phyloP scores from a whole-genome alignment of 257 asterid genomes.

The Penstemon newberryi region DNA sequence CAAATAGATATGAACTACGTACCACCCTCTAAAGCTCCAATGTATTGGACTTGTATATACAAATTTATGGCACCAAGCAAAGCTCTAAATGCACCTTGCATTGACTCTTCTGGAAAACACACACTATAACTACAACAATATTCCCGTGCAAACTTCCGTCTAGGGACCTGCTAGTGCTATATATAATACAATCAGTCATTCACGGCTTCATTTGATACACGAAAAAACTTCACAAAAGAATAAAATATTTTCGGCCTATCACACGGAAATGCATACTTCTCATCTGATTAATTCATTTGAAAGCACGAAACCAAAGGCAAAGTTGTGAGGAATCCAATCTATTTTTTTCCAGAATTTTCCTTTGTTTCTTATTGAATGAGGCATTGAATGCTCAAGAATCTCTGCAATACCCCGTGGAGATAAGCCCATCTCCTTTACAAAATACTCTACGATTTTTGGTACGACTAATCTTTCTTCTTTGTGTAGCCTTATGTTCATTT shows the following conservation, averaged over 20 bases:
- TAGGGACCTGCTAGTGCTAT: conserved; percentile 29
- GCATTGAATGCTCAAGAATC: conserved; percentile 54
- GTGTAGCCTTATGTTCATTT: conserved; percentile 51
- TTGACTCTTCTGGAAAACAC: background rate
- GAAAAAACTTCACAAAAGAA: too few species aligned
- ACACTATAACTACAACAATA: background rate
- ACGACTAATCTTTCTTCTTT: conserved; percentile 63
- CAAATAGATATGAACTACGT: background rate
- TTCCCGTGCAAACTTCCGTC: background rate
- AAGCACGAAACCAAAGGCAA: conserved; percentile 62
- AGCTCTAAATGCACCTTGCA: background rate
- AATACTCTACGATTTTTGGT: conserved; percentile 73
- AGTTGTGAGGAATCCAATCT: conserved; percentile 68
- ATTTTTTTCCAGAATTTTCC: conserved; percentile 61
- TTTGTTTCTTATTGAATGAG: conserved; percentile 34
- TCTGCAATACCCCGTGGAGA: conserved; percentile 51
- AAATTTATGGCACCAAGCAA: too few species aligned
- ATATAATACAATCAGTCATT: conserved; percentile 34
- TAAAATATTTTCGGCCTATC: too few species aligned
- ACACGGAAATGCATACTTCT: background rate
- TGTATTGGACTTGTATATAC: too few species aligned
- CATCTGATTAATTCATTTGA: conserved; percentile 51
- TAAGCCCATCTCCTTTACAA: conserved; percentile 57
- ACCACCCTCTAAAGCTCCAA: background rate
- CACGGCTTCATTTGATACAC: conserved; percentile 15